Conservation (phyloP, 164 flowering plant species). For the Echeveria elegans region DNA sequence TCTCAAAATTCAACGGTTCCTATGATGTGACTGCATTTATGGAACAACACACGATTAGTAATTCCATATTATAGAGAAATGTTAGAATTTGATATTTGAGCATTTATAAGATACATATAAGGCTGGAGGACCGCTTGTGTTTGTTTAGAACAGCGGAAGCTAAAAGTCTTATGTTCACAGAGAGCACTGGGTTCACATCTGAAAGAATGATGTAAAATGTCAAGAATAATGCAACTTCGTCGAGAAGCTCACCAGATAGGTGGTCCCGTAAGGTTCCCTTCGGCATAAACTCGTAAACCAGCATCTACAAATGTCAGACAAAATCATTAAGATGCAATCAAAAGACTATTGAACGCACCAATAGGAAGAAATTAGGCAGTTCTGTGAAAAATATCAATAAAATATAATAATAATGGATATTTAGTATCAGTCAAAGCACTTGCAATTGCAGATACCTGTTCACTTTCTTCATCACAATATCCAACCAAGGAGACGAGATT, state of each 20-base stretch:
- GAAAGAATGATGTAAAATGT: background rate
- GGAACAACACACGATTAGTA: background rate
- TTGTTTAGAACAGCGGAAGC: background rate
- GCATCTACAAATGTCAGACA: conserved; percentile 43
- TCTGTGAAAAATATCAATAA: background rate
- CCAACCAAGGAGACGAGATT: conserved; percentile 64
- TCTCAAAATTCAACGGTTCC: conserved; percentile 41
- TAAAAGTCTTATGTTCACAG: background rate
- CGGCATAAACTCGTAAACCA: conserved; percentile 77
- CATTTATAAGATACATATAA: too few species aligned
- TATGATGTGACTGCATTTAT: conserved; percentile 33
- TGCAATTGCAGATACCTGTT: conserved; percentile 41
- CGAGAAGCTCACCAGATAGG: conserved; percentile 43
- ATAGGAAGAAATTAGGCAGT: background rate
- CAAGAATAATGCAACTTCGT: background rate
- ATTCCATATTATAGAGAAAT: background rate
- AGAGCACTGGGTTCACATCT: background rate
- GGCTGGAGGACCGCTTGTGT: too few species aligned
- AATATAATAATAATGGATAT: background rate
- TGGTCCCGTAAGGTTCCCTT: conserved; percentile 70
- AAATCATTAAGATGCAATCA: background rate
- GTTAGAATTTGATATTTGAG: too few species aligned
- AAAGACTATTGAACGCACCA: background rate
- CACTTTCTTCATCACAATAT: conserved; percentile 67
- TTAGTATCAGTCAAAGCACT: background rate